These are phyloP conservation scores for Juglanconis juglandina DNA, from an alignment of 2,329 filamentous ascomycete species.

Conservation along the genomic window DNA sequence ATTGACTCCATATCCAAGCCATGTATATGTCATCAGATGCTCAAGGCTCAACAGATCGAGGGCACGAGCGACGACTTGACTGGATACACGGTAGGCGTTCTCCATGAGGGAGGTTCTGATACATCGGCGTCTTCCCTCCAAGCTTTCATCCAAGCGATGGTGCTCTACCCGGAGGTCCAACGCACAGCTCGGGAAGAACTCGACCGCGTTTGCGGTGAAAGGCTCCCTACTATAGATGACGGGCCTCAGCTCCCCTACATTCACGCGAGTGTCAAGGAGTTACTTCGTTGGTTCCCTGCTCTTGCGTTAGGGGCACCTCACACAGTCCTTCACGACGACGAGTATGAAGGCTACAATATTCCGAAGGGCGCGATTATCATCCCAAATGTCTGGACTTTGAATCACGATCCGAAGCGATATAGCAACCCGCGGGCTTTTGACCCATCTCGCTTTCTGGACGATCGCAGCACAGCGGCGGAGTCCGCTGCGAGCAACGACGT, in stretches of 20 bases:
- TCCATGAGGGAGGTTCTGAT: slow-evolving; percentile 38
- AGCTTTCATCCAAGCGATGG: slow-evolving; percentile 45
- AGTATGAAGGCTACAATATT: slow-evolving; percentile 42
- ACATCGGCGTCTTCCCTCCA: slow-evolving; percentile 39
- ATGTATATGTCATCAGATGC: slow-evolving; percentile 26
- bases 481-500: slow-evolving; percentile 26
- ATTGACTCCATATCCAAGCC: slow-evolving; percentile 18
- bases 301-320: slow-evolving; percentile 36
- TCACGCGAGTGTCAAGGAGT: slow-evolving; percentile 11
- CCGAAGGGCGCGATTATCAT: slow-evolving; percentile 40
- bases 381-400: slow-evolving; percentile 28
- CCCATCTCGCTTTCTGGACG: slow-evolving; percentile 20
- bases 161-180: slow-evolving; percentile 34
- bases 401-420: slow-evolving; percentile 22
- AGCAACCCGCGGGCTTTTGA: slow-evolving; percentile 19
- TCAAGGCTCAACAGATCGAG: slow-evolving; percentile 19
- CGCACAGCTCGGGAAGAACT: slow-evolving; percentile 40
- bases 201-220: slow-evolving; percentile 33
- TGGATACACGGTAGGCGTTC: slow-evolving; percentile 31
- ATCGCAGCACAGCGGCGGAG: slow-evolving; percentile 19
- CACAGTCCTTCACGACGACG: slow-evolving; percentile 40
- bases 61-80: slow-evolving; percentile 28
- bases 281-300: slow-evolving; percentile 10
- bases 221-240: slow-evolving; percentile 30
- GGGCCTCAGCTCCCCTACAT: slow-evolving; percentile 21